These are phyloP conservation scores for Achaetomium macrosporum DNA, from an alignment of 2,329 filamentous ascomycete species.

Conservation along the genomic window DNA sequence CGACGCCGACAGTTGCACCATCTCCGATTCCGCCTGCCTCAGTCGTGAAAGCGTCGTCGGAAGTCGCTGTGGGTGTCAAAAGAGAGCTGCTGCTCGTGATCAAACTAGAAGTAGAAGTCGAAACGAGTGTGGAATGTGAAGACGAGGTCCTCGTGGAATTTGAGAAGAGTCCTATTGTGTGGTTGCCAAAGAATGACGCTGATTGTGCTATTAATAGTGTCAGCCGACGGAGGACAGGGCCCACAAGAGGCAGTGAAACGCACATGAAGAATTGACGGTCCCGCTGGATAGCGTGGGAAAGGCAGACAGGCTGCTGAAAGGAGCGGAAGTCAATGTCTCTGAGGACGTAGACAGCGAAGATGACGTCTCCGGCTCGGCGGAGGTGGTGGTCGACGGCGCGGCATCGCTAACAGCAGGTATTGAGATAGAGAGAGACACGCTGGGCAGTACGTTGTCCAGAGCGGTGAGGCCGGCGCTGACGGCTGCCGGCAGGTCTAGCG, in stretches of 20 bases:
- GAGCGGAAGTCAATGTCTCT: constrained; percentile 31
- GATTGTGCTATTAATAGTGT: constrained; percentile 14
- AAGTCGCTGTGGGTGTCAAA: constrained; percentile 29
- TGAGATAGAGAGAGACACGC: constrained; percentile 17
- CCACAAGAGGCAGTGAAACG: constrained; percentile 1
- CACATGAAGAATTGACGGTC: constrained; percentile 24
- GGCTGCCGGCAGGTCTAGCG: constrained; percentile 30
- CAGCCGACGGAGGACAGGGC: constrained; percentile 1
- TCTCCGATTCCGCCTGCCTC: constrained; percentile 17
- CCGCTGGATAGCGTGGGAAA: constrained; percentile 21
- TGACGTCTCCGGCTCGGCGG: constrained; percentile 15
- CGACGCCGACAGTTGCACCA: constrained; percentile 12
- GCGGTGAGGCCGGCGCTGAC: constrained; percentile 36
- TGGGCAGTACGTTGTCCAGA: constrained; percentile 21
- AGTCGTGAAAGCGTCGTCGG: constrained; percentile 26
- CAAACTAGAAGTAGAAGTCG: constrained; percentile 29
- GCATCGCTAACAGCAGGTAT: constrained; percentile 17
- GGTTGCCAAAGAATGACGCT: constrained; percentile 24
- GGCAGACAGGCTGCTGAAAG: constrained; percentile 23
- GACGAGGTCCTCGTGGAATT: constrained; percentile 25
- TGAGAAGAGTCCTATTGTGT: constrained; percentile 23
- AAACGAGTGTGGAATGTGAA: constrained; percentile 18
- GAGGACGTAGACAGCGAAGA: constrained; percentile 25
- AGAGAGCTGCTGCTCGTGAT: constrained; percentile 10
- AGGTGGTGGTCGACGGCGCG: constrained; percentile 20